Evolutionary conservation across 805 yeast genomes (phyloP).

Genomic region (Debaryomyces castellii): DNA sequence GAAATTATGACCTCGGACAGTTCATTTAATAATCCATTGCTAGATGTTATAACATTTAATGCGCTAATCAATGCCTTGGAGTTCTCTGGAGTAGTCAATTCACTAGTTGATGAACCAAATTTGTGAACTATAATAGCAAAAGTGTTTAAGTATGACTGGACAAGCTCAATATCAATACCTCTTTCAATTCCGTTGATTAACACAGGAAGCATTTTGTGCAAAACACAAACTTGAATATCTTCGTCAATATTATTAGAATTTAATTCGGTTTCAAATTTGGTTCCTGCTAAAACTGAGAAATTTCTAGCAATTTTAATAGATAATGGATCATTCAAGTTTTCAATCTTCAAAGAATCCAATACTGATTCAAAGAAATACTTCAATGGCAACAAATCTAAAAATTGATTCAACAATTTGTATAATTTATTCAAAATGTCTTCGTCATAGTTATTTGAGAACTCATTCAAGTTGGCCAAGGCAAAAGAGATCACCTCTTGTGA

Average conservation of each 20-base stretch:
- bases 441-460: constrained; percentile 18
- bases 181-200: constrained; percentile 41
- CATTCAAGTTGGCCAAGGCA: constrained; percentile 38
- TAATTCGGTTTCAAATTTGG: constrained; percentile 70
- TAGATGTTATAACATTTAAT: constrained; percentile 48
- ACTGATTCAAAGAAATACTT: constrained; percentile 67
- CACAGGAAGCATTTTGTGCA: constrained; percentile 49
- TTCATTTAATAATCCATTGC: constrained; percentile 52
- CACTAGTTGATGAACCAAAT: constrained; percentile 44
- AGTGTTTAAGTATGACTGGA: constrained; percentile 71
- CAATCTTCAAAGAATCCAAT: constrained; percentile 33
- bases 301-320: constrained; percentile 58
- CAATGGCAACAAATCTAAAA: constrained; percentile 73
- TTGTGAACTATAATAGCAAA: constrained; percentile 61
- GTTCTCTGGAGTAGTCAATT: constrained; percentile 37
- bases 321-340: constrained; percentile 28
- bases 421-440: constrained; percentile 22
- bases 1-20: constrained; percentile 69
- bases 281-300: constrained; percentile 59
- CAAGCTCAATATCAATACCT: constrained; percentile 46
- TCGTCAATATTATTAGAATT: constrained; percentile 42
- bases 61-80: constrained; percentile 47
- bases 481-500: constrained; percentile 35
- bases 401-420: constrained; percentile 57
- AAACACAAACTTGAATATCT: constrained; percentile 48